Evolutionary conservation across 1,284 basidiomycete species (phyloP).

Genomic region (Puccinia polysora): DNA sequence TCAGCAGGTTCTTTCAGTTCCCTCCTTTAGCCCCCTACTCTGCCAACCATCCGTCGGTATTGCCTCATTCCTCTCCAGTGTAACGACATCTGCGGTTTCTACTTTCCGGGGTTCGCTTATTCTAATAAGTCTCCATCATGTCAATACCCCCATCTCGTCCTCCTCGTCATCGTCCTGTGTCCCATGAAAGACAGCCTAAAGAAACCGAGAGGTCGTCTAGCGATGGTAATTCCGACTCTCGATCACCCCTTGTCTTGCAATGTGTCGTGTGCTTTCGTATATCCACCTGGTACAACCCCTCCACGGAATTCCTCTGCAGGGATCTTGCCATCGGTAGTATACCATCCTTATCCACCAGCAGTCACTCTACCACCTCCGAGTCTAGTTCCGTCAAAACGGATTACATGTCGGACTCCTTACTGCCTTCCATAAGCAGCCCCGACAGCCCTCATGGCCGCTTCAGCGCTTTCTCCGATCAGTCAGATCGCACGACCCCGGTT

Average conservation of each 20-base stretch:
- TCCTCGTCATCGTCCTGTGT: no score
- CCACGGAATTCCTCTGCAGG: neutral
- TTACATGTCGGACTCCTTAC: neutral
- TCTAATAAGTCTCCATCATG: no score
- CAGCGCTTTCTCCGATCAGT: neutral
- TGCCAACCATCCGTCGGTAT: no score
- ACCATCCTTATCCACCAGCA: constrained; percentile 2
- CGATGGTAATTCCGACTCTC: no score
- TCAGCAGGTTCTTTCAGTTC: no score
- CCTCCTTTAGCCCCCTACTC: no score
- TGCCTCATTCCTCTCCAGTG: no score
- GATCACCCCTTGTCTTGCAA: neutral
- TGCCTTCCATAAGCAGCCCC: neutral
- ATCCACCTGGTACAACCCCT: constrained; percentile 7
- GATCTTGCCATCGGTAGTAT: neutral
- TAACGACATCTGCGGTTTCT: no score
- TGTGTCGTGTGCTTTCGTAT: neutral
- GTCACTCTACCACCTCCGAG: constrained; percentile 7
- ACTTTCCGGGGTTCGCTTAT: no score
- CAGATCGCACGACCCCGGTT: constrained; percentile 4
- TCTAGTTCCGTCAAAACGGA: constrained; percentile 5
- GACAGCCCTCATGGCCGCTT: neutral
- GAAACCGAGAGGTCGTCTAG: no score
- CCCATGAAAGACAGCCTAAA: no score
- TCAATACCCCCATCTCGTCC: no score